Base-by-base conservation (phyloP, 2,329 filamentous ascomycete species). In the Eutypella sp. region DNA sequence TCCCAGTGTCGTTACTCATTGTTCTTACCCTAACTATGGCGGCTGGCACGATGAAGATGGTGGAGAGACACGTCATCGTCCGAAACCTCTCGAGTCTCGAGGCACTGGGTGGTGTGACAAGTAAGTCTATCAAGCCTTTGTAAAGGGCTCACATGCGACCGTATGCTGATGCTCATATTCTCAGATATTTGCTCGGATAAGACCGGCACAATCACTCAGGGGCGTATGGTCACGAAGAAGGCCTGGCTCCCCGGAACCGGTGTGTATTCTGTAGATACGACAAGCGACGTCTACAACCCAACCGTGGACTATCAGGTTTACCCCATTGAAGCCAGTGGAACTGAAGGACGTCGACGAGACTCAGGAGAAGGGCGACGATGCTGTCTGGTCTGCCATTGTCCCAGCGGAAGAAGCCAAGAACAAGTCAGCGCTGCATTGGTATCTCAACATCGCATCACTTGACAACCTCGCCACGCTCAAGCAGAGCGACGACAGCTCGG, bases 21-120 rank as follows among this genome's bases (percentile, higher is more conserved):
- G 79, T 84, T n/a, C 64, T 84, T 42, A 84, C 81, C 4, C 83
- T 84, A 46, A 84, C 81, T 6, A 82, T 84, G 69, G 76, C 78
- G 9, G 76, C 76, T 18, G 78, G 78, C 5, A 79, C 76, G 8
- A 79, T 76, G 55, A 68, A 72, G 15, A 80, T 81, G 78, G 75
- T 79, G 7, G 61, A 77, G 52, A 66, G 76, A 36, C 62, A 81
- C 55, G 77, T 81, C 40, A 78, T 82, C 54, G 77, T 81, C 41
- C 72, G 78, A 24, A 79, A 79, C 51, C 63, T 82, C 42, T 71
- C 76, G 48, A 76, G 75, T 47, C 29, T 79, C 2, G 78, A 84
- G 61, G 79, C 81, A 5, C 69, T 84, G 2, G 82, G 81, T 33
- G 80, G 76, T 42, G 79, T 84, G 25, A 82, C n/a, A n/a, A n/a